Conservation (phyloP, 257 asterid species). For the Solanum peruvianum region DNA sequence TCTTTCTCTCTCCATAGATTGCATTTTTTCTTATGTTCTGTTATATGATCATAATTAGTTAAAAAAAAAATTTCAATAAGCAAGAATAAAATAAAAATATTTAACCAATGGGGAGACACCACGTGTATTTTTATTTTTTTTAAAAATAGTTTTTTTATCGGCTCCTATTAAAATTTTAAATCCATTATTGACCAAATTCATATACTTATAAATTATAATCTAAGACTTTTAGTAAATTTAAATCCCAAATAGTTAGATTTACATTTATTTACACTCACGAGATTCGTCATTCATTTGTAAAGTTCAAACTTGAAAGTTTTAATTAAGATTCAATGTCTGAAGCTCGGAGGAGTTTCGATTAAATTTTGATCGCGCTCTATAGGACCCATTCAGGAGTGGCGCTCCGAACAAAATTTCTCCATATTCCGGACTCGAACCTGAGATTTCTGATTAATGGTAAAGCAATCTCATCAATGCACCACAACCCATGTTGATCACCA, state of each 20-base stretch:
- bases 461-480: too few species aligned
- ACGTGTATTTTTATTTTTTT: not conserved
- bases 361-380: rapidly evolving
- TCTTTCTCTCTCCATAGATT: not conserved
- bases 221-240: not conserved
- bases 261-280: not conserved
- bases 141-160: not conserved
- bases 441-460: too few species aligned
- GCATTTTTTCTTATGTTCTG: not conserved
- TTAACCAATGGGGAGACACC: not conserved
- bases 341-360: too few species aligned
- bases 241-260: not conserved
- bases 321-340: too few species aligned
- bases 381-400: too few species aligned
- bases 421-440: too few species aligned
- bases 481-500: too few species aligned
- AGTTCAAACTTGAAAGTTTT: not conserved
- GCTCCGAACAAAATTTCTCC: too few species aligned
- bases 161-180: not conserved
- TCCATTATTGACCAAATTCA: not conserved
- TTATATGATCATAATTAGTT: not conserved
- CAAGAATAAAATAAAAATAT: not conserved
- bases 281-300: not conserved
- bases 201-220: too few species aligned
- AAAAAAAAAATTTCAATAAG: too few species aligned